Evolutionary conservation across 2,329 filamentous ascomycete genomes (phyloP).

Genomic region (Neofusicoccum parvum): DNA sequence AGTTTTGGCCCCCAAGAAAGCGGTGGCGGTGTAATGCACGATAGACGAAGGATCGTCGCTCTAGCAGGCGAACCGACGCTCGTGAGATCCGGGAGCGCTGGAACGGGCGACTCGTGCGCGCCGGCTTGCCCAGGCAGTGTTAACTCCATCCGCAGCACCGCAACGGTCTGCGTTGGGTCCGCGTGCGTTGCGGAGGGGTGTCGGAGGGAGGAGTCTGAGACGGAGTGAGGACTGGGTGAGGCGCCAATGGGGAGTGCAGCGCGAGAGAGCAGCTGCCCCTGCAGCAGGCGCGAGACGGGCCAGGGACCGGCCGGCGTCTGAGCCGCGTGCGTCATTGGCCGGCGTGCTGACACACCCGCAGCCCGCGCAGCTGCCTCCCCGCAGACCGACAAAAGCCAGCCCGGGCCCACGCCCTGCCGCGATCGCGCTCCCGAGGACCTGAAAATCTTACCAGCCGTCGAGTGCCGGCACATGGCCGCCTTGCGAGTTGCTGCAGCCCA

Average conservation of each 20-base stretch:
- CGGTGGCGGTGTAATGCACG: neutral
- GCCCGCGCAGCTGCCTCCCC: neutral
- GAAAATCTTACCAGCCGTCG: neutral
- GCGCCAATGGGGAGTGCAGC: neutral
- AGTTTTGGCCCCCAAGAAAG: neutral
- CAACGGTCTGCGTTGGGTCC: no score
- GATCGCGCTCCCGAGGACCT: neutral
- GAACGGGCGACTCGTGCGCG: neutral
- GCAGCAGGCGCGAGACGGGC: neutral
- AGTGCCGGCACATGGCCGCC: neutral
- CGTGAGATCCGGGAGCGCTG: no score
- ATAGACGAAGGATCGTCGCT: neutral
- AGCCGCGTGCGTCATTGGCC: constrained; percentile 10
- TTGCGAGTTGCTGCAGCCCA: no score
- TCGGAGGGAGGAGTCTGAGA: no score
- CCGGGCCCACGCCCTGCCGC: neutral
- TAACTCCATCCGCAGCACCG: no score
- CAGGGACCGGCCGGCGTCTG: neutral
- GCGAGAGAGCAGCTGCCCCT: neutral
- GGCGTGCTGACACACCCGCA: neutral
- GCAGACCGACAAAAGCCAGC: neutral
- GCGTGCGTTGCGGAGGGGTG: no score
- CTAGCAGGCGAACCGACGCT: neutral
- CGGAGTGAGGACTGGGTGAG: no score
- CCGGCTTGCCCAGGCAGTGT: no score